phyloP scores from a whole-genome alignment of 148 eudicot genomes.

The Vaccinium corymbosum region DNA sequence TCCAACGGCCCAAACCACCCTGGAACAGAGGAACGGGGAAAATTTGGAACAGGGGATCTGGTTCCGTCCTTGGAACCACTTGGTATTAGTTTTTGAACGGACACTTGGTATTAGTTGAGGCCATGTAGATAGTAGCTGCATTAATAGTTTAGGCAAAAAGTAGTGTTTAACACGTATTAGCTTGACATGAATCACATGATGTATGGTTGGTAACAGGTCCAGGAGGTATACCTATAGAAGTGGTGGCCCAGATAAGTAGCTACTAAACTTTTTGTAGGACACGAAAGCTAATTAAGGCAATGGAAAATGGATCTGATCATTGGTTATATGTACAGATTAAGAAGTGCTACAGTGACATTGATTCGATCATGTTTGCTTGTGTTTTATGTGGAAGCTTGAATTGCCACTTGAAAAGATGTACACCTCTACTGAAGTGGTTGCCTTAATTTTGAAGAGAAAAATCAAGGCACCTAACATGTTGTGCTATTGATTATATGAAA shows the following conservation, averaged over 20 bases:
- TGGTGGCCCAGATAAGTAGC: not conserved
- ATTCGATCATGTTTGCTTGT: not conserved
- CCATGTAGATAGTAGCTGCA: too few species aligned
- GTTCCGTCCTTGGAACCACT: too few species aligned
- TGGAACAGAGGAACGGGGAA: too few species aligned
- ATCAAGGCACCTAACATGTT: not conserved
- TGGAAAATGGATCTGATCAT: not conserved
- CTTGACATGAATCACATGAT: too few species aligned
- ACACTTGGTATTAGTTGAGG: too few species aligned
- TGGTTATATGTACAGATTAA: not conserved
- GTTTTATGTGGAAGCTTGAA: not conserved
- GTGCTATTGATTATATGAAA: not conserved
- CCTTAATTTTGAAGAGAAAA: not conserved
- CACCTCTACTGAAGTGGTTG: not conserved
- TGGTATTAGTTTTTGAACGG: too few species aligned
- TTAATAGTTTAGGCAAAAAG: too few species aligned
- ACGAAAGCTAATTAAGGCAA: not conserved
- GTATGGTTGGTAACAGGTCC: not conserved
- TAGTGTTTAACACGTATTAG: too few species aligned
- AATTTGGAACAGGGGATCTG: too few species aligned
- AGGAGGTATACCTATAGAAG: not conserved
- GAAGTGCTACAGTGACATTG: not conserved
- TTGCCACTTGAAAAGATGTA: not conserved
- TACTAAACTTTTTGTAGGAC: not conserved
- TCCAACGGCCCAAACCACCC: too few species aligned